Percentiles rank a stretch among this genome's conserved stretches.
phyloP scores from a whole-genome alignment of 176 grass and related monocot species.

The Olyra latifolia region DNA sequence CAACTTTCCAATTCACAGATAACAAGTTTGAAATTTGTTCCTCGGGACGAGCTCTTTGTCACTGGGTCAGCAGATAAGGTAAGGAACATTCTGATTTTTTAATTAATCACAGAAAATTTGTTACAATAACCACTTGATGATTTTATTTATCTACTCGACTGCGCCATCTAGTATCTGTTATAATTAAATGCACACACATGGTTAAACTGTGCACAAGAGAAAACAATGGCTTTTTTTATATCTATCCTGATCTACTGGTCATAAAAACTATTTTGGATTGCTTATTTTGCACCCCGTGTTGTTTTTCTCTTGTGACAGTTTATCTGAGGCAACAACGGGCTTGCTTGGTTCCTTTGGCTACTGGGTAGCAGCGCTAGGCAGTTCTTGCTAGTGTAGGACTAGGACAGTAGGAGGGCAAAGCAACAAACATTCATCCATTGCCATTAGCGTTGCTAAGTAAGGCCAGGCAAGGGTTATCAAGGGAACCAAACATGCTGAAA shows the following conservation, averaged over 20 bases:
- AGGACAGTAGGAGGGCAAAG: background rate
- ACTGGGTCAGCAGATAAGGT: constrained; percentile 97
- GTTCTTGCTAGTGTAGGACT: background rate
- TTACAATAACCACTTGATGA: background rate
- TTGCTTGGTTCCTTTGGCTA: background rate
- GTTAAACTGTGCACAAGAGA: background rate
- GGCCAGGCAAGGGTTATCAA: background rate
- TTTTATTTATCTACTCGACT: background rate
- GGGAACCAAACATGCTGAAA: background rate
- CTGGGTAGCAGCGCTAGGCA: background rate
- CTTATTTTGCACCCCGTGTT: constrained; percentile 12
- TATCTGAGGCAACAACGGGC: background rate
- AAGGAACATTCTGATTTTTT: constrained; percentile 21
- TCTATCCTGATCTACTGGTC: constrained; percentile 7
- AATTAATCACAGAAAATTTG: constrained; percentile 5
- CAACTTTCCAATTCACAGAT: constrained; percentile 49
- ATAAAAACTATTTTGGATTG: background rate
- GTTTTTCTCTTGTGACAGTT: background rate
- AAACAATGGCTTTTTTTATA: background rate
- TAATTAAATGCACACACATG: background rate
- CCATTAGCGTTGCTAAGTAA: background rate
- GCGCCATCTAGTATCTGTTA: background rate
- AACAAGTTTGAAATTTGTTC: constrained; percentile 91
- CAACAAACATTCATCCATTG: background rate
- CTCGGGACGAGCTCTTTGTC: constrained; percentile 64